These are phyloP conservation scores for Phragmites australis DNA, from an alignment of 176 grass and related monocot species.

Conservation along the genomic window DNA sequence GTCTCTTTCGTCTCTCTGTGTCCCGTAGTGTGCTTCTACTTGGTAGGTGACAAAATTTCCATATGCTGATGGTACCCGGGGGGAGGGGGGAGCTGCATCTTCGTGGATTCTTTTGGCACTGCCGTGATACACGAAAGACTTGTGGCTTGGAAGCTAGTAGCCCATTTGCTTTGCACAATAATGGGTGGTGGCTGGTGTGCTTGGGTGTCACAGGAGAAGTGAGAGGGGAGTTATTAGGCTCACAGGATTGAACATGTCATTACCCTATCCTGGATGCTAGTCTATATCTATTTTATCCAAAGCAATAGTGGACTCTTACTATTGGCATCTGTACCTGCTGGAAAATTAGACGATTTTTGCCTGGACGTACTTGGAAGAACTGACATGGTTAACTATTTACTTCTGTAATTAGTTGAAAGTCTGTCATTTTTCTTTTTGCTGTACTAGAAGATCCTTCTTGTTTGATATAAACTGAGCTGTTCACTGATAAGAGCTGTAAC, in stretches of 20 bases:
- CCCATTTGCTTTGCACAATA: slow-evolving; percentile 23
- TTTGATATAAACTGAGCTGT: not conserved
- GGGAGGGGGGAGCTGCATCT: slow-evolving; percentile 23
- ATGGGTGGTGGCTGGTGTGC: slow-evolving; percentile 39
- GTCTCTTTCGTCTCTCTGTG: not conserved
- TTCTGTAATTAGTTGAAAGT: not conserved
- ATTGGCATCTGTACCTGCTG: not conserved
- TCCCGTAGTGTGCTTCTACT: slow-evolving; percentile 5
- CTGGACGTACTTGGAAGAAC: not conserved
- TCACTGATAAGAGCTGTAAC: not conserved
- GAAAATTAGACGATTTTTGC: not conserved
- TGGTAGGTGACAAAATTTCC: slow-evolving; percentile 50
- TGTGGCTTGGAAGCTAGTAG: slow-evolving; percentile 22
- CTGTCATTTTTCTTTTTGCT: not conserved
- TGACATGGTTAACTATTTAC: not conserved
- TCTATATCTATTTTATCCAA: slow-evolving; percentile 19
- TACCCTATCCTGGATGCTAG: not conserved
- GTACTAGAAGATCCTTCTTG: not conserved
- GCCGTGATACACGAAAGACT: not conserved
- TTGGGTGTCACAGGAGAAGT: slow-evolving; percentile 26
- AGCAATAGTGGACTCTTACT: not conserved
- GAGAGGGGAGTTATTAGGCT: slow-evolving; percentile 1
- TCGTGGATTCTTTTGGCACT: slow-evolving; percentile 28
- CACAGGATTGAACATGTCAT: slow-evolving; percentile 11
- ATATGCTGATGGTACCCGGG: slow-evolving; percentile 35